Conservation (phyloP, 73 alveolate genomes). For the Uronychia binucleata region DNA sequence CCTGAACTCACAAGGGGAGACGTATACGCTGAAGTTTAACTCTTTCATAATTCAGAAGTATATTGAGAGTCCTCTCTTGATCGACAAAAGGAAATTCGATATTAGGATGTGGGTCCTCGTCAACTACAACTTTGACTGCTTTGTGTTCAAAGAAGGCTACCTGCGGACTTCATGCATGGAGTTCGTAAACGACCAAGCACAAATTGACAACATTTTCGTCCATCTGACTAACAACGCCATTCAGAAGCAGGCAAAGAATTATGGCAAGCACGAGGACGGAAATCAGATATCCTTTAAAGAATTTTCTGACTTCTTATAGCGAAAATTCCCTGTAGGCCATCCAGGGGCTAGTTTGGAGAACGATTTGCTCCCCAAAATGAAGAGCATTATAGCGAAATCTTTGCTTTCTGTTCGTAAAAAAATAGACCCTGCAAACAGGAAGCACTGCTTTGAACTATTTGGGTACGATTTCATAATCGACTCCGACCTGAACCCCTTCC, state of each 20-base stretch:
- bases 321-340: slow-evolving; percentile 18
- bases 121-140: slow-evolving; percentile 76
- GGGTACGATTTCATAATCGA: slow-evolving; percentile 95
- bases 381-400: slow-evolving; percentile 57
- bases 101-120: slow-evolving; percentile 93
- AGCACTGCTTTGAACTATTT: slow-evolving; percentile 86
- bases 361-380: slow-evolving; percentile 62
- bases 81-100: slow-evolving; percentile 76
- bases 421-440: slow-evolving; percentile 75
- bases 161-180: slow-evolving; percentile 81
- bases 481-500: slow-evolving; percentile 83
- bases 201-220: slow-evolving; percentile 74
- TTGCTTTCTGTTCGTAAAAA: slow-evolving; percentile 75
- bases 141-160: slow-evolving; percentile 92
- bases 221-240: slow-evolving; percentile 97
- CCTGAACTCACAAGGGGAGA: no score
- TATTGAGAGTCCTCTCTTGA: slow-evolving; percentile 79
- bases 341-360: slow-evolving; percentile 42
- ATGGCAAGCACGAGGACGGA: slow-evolving; percentile 93
- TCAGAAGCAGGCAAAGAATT: slow-evolving; percentile 81
- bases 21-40: no score
- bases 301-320: slow-evolving; percentile 43
- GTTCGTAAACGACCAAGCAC: slow-evolving; percentile 51
- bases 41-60: slow-evolving; percentile 16
- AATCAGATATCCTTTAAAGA: slow-evolving; percentile 68